Percentiles rank a stretch among this genome's conserved stretches.
Evolutionary conservation across 2,329 filamentous ascomycete genomes (phyloP).

Genomic region (Coleophoma crateriformis): DNA sequence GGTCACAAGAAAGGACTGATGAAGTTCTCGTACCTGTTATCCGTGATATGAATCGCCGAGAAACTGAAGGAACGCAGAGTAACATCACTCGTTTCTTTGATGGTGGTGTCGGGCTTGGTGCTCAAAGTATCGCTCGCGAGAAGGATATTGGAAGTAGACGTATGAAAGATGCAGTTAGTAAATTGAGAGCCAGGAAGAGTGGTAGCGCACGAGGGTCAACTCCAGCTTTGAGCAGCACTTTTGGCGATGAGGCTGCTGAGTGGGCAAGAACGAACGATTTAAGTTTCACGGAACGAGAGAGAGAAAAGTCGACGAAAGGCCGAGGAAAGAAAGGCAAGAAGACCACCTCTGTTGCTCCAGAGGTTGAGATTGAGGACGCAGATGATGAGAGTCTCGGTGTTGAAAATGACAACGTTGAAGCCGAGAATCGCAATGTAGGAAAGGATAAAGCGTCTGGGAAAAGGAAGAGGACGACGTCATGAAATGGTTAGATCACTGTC

Average conservation of each 20-base stretch:
- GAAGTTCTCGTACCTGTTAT: constrained; percentile 96
- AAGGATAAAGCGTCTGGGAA: neutral
- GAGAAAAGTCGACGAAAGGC: constrained; percentile 3
- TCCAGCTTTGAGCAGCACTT: constrained; percentile 12
- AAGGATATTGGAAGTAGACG: constrained; percentile 61
- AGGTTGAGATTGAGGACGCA: constrained; percentile 1
- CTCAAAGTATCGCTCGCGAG: constrained; percentile 59
- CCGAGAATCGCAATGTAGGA: constrained; percentile 2
- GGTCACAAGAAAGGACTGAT: constrained; percentile 86
- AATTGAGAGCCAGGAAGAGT: constrained; percentile 48
- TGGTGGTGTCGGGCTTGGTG: constrained; percentile 65
- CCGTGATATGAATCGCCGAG: constrained; percentile 85
- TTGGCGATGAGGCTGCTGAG: constrained; percentile 24
- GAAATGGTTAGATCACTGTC: no score
- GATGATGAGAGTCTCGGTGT: constrained; percentile 3
- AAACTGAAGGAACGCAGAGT: constrained; percentile 84
- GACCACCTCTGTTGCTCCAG: constrained; percentile 3
- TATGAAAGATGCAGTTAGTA: constrained; percentile 70
- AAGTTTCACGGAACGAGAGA: constrained; percentile 19
- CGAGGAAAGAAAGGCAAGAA: constrained; percentile 11
- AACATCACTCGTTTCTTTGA: constrained; percentile 95
- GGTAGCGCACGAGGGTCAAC: neutral
- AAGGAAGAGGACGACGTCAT: no score
- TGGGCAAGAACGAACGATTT: constrained; percentile 26
- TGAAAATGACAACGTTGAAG: constrained; percentile 2